A percentile compares a stretch with the other conserved stretches of the same genome.
phyloP scores from a whole-genome alignment of 148 eudicot species.

The Drosera capensis region DNA sequence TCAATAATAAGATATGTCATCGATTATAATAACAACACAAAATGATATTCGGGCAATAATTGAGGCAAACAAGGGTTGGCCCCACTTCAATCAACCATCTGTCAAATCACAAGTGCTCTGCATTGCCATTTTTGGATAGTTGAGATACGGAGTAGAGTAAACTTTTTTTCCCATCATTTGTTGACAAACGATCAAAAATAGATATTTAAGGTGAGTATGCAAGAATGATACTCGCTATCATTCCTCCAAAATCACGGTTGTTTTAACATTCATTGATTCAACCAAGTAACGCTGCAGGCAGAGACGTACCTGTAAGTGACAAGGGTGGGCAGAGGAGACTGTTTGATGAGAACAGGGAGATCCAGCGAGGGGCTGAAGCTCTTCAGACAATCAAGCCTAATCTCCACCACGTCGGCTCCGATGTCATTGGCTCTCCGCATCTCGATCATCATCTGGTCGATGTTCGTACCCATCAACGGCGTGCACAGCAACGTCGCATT shows the following conservation, averaged over 20 bases:
- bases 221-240: no score
- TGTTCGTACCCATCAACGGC: conserved; percentile 21
- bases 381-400: conserved; percentile 26
- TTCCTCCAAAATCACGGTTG: no score
- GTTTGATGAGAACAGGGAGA: conserved; percentile 15
- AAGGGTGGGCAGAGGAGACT: conserved; percentile 28
- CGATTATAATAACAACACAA: no score
- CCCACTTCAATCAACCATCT: no score
- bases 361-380: conserved; percentile 13
- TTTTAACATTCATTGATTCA: not conserved
- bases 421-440: conserved; percentile 27
- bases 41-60: no score
- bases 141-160: no score
- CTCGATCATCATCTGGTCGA: conserved; percentile 22
- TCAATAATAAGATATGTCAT: no score
- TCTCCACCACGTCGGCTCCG: conserved; percentile 41
- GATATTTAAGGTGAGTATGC: not conserved
- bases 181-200: not conserved
- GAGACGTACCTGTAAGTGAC: conserved; percentile 18
- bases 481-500: conserved; percentile 30
- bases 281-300: not conserved
- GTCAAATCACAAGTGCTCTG: no score
- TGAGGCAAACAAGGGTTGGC: no score
- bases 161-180: no score
- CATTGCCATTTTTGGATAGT: no score